These are phyloP conservation scores for Boletus vinaceobasis DNA, from an alignment of 768 basidiomycete genomes.

Conservation along the genomic window DNA sequence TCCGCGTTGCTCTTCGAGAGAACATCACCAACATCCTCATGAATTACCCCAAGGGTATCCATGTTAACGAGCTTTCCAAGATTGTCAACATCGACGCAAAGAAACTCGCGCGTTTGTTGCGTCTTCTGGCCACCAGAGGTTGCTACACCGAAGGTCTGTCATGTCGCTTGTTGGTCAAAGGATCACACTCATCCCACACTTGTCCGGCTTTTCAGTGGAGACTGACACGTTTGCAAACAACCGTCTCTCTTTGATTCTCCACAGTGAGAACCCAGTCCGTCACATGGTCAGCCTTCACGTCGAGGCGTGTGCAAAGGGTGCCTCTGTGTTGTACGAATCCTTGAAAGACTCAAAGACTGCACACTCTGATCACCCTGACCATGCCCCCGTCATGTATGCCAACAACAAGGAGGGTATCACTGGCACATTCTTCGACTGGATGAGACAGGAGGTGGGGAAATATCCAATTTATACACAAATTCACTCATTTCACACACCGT, in stretches of 20 bases:
- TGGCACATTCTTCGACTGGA: slow-evolving; percentile 25
- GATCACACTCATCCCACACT: background rate
- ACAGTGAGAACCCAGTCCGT: slow-evolving; percentile 19
- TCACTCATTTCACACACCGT: background rate
- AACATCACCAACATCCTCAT: slow-evolving; percentile 28
- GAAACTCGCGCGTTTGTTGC: slow-evolving; percentile 32
- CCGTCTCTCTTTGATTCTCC: slow-evolving; percentile 31
- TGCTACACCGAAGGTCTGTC: slow-evolving; percentile 32
- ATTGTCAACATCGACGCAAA: slow-evolving; percentile 17
- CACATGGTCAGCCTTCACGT: slow-evolving; percentile 21
- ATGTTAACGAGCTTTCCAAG: slow-evolving; percentile 28
- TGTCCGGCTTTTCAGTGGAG: slow-evolving; percentile 19
- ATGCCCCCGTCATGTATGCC: slow-evolving; percentile 22
- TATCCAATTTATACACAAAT: background rate
- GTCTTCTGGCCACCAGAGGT: slow-evolving; percentile 29
- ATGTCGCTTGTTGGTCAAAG: background rate
- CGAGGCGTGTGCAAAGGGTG: slow-evolving; percentile 16
- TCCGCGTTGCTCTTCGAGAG: slow-evolving; percentile 27
- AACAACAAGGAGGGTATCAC: slow-evolving; percentile 16
- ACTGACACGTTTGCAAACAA: slow-evolving; percentile 34
- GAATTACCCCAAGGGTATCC: slow-evolving; percentile 29
- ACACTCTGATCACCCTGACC: slow-evolving; percentile 17
- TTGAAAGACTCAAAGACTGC: slow-evolving; percentile 23
- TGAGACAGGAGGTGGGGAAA: slow-evolving; percentile 21
- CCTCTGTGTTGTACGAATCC: slow-evolving; percentile 23